Conservation (phyloP, 148 eudicot species). For the Chenopodium album region DNA sequence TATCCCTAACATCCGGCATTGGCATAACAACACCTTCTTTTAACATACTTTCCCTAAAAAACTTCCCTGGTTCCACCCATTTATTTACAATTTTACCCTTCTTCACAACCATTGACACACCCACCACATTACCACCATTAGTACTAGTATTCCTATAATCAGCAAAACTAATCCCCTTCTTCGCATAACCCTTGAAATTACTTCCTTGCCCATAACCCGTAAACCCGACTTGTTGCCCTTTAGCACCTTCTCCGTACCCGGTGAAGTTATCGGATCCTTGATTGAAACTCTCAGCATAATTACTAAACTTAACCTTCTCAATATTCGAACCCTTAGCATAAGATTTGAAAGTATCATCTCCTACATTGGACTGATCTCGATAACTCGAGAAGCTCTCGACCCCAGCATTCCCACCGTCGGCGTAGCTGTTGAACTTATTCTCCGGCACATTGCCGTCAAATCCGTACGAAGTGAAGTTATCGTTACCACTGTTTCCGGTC, state of each 20-base stretch:
- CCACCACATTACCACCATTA: constrained; percentile 2
- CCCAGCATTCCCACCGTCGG: constrained; percentile 39
- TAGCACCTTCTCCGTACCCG: constrained; percentile 48
- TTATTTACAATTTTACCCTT: constrained; percentile 43
- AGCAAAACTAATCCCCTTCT: constrained; percentile 43
- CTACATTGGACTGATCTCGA: constrained; percentile 52
- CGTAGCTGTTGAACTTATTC: constrained; percentile 51
- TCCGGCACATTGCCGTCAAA: constrained; percentile 41
- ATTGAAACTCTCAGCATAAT: constrained; percentile 47
- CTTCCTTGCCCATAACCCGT: constrained; percentile 42
- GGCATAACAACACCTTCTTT: constrained; percentile 67
- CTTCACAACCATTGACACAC: constrained; percentile 1
- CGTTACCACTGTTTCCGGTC: constrained; percentile 37
- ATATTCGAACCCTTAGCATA: constrained; percentile 53
- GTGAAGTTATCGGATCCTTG: constrained; percentile 53
- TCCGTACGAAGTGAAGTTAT: constrained; percentile 51
- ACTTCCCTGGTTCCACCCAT: constrained; percentile 82
- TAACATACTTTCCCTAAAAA: constrained; percentile 65
- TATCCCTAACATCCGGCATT: constrained; percentile 85
- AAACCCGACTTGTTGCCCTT: constrained; percentile 37
- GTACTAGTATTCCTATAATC: constrained; percentile 36
- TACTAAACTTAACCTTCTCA: constrained; percentile 37
- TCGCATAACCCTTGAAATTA: constrained; percentile 52
- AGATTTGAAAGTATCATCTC: constrained; percentile 44
- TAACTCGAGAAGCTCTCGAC: constrained; percentile 45